Evolutionary conservation across 2,329 filamentous ascomycete species (phyloP).

Genomic region (Diaporthe caulivora): DNA sequence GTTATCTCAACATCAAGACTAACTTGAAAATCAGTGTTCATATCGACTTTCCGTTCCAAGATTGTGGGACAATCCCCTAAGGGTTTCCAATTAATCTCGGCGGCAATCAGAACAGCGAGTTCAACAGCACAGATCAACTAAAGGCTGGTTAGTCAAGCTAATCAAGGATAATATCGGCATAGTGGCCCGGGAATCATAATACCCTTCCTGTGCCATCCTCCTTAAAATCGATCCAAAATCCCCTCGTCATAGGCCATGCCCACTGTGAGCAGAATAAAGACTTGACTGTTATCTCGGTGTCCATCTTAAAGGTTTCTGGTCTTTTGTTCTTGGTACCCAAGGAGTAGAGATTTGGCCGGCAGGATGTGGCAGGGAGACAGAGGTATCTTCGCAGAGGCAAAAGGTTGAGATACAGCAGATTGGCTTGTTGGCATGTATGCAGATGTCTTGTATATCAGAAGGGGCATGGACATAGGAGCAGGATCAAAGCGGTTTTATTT

Average conservation of each 20-base stretch:
- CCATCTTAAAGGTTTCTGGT: not conserved
- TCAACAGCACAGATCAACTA: not conserved
- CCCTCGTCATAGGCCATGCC: not conserved
- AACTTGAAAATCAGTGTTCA: constrained; percentile 10
- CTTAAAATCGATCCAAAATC: not conserved
- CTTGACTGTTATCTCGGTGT: not conserved
- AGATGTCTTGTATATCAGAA: not conserved
- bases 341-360: not conserved
- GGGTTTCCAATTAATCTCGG: constrained; percentile 12
- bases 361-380: not conserved
- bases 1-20: constrained; percentile 5
- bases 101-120: not conserved
- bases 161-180: not conserved
- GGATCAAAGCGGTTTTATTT: too few species aligned
- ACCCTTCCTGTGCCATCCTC: not conserved
- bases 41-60: not conserved
- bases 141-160: not conserved
- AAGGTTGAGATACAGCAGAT: not conserved
- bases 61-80: not conserved
- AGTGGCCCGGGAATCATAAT: not conserved
- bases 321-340: not conserved
- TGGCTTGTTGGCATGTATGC: not conserved
- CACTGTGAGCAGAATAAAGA: not conserved
- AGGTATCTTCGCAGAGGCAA: not conserved
- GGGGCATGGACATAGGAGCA: not conserved